Percentiles rank a stretch among this genome's conserved stretches.
phyloP scores from a whole-genome alignment of 768 basidiomycete genomes.

The Calocybe cyanea region DNA sequence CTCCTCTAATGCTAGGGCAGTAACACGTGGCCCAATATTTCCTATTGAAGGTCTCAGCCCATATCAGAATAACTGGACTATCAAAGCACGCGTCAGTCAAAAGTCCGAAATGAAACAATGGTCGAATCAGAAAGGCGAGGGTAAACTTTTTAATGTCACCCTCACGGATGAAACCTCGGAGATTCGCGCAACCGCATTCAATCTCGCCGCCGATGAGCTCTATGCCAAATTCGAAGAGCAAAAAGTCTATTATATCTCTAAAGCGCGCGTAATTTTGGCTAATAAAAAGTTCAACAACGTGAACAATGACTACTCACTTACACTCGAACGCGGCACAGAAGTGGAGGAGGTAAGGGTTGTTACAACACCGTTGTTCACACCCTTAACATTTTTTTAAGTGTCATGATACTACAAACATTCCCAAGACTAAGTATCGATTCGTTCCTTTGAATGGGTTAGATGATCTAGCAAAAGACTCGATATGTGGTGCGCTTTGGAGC shows the following conservation, averaged over 20 bases:
- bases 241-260: conserved; percentile 89
- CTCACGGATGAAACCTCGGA: conserved; percentile 94
- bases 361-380: background rate
- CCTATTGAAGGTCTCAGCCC: conserved; percentile 95
- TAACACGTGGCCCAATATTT: conserved; percentile 41
- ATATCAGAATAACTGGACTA: conserved; percentile 98
- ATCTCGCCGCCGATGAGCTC: conserved; percentile 75
- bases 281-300: conserved; percentile 96
- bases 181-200: conserved; percentile 91
- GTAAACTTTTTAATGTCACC: conserved; percentile 89
- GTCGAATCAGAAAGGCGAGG: conserved; percentile 88
- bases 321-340: conserved; percentile 78
- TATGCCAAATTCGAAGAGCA: conserved; percentile 87
- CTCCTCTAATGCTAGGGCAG: conserved; percentile 12
- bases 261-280: conserved; percentile 88
- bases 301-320: conserved; percentile 89
- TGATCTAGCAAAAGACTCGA: conserved; percentile 70
- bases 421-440: conserved; percentile 84
- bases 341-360: conserved; percentile 67
- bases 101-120: conserved; percentile 89
- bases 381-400: conserved; percentile 49
- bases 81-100: conserved; percentile 88
- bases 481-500: conserved; percentile 64
- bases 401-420: conserved; percentile 70
- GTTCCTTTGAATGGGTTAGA: conserved; percentile 60